Percentiles rank a stretch among this genome's conserved stretches.
phyloP scores from a whole-genome alignment of 768 basidiomycete species.

The Suillus alpinus region DNA sequence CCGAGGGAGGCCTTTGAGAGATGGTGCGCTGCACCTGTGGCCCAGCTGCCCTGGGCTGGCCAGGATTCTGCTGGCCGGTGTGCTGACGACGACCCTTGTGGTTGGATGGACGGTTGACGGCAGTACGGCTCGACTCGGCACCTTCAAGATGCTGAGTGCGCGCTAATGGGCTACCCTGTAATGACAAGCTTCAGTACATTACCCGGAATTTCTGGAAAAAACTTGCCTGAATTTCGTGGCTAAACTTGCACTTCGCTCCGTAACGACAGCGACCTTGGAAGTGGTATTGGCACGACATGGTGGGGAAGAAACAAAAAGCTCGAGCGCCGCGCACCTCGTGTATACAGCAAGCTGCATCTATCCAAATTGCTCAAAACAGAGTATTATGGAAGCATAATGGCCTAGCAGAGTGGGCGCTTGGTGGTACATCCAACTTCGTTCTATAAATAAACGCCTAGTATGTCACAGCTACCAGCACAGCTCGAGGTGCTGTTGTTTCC shows the following conservation, averaged over 20 bases:
- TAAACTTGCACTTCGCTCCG: conserved; percentile 24
- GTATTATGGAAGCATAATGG: not conserved
- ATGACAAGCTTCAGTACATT: not conserved
- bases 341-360: not conserved
- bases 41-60: not conserved
- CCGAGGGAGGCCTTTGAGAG: not conserved
- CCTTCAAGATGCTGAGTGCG: not conserved
- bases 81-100: not conserved
- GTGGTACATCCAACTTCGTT: not conserved
- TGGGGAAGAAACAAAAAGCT: not conserved
- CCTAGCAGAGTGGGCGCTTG: not conserved
- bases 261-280: conserved; percentile 25
- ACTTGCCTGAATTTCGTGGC: conserved; percentile 18
- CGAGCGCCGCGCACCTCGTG: not conserved
- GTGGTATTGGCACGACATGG: conserved; percentile 19
- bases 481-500: not conserved
- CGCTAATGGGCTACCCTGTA: conserved; percentile 4
- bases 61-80: not conserved
- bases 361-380: not conserved
- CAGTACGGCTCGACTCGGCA: not conserved
- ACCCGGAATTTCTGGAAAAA: not conserved
- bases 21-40: not conserved
- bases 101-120: not conserved
- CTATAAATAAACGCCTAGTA: not conserved
- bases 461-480: not conserved